Conservation (phyloP, 352 stramenopile species). For the Elongisporangium undulatum region DNA sequence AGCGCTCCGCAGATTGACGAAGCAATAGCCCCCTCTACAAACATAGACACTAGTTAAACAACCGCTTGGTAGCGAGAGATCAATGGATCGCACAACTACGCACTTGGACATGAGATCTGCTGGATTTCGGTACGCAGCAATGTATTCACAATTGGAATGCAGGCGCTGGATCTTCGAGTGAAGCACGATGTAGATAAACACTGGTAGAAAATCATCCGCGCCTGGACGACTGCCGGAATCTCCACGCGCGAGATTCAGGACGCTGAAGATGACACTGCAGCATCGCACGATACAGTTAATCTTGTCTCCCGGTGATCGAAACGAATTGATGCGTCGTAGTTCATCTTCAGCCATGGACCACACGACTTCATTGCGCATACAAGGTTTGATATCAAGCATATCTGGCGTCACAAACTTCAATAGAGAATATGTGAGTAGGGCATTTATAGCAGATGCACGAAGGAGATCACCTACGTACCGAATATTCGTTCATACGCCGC, state of each 20-base stretch:
- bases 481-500: conserved; percentile 78
- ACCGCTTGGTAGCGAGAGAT: background rate
- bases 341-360: conserved; percentile 88
- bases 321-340: conserved; percentile 86
- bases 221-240: conserved; percentile 61
- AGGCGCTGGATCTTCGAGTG: conserved; percentile 86
- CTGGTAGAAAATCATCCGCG: conserved; percentile 89
- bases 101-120: conserved; percentile 90
- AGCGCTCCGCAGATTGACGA: conserved; percentile 88
- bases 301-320: conserved; percentile 85
- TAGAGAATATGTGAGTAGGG: background rate
- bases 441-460: background rate
- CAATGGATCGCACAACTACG: background rate
- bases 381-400: conserved; percentile 90
- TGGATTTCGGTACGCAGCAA: conserved; percentile 84
- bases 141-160: conserved; percentile 90
- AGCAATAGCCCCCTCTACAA: conserved; percentile 85
- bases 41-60: conserved; percentile 1
- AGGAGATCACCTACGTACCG: conserved; percentile 25
- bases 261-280: conserved; percentile 89
- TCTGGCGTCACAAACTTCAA: conserved; percentile 74
- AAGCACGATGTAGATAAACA: conserved; percentile 93
- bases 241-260: conserved; percentile 75
- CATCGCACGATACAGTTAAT: conserved; percentile 88
- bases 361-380: conserved; percentile 88